Evolutionary conservation across 2,329 filamentous ascomycete genomes (phyloP).

Genomic region (Coniochaeta sp.): DNA sequence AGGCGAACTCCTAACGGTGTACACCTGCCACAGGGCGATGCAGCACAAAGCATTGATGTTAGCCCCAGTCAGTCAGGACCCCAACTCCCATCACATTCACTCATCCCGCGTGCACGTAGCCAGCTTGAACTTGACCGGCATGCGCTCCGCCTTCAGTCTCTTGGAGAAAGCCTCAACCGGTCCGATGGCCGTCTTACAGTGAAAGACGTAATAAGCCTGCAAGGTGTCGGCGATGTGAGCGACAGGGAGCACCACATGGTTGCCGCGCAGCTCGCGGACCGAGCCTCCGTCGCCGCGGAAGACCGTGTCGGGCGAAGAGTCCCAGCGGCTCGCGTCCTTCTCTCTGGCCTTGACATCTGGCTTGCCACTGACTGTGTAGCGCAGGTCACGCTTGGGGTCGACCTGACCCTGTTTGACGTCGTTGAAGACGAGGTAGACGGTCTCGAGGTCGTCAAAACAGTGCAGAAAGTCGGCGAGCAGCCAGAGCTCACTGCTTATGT

Average conservation of each 20-base stretch:
- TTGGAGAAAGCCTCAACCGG: not conserved
- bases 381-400: not conserved
- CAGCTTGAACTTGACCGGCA: slow-evolving; percentile 1
- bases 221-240: not conserved
- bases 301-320: not conserved
- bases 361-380: not conserved
- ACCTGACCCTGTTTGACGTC: not conserved
- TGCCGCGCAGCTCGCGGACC: not conserved
- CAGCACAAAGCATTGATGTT: not conserved
- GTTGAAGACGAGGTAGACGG: not conserved
- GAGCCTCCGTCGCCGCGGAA: not conserved
- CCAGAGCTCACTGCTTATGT: not conserved
- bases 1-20: too few relatives aligned
- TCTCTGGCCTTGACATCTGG: not conserved
- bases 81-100: not conserved
- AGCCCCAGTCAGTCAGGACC: not conserved
- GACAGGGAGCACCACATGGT: not conserved
- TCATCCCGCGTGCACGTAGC: not conserved
- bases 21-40: not conserved
- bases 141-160: not conserved
- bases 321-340: not conserved
- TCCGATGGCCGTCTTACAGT: not conserved
- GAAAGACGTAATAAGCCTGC: not conserved
- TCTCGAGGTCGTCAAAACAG: not conserved
- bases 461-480: not conserved